Conservation (phyloP, 441 rosid genomes). For the Euphorbia corollata region DNA sequence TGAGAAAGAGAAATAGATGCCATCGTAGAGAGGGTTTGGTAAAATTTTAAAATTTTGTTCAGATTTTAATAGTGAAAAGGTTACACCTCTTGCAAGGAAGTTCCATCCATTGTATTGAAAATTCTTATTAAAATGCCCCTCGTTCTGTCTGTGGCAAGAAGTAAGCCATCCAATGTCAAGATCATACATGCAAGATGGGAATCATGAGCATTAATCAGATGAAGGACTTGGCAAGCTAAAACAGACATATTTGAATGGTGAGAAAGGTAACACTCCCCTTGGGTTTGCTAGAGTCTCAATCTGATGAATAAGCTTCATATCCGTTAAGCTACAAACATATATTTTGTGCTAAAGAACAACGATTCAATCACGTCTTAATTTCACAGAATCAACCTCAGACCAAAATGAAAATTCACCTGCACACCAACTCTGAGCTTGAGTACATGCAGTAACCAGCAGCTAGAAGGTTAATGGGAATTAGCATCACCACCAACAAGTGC, state of each 20-base stretch:
- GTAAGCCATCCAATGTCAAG: constrained; percentile 86
- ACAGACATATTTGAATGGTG: constrained; percentile 70
- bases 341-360: constrained; percentile 83
- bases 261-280: constrained; percentile 84
- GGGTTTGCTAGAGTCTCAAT: constrained; percentile 75
- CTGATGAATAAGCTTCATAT: constrained; percentile 82
- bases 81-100: constrained; percentile 84
- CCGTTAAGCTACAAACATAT: constrained; percentile 65
- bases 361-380: constrained; percentile 65
- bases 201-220: constrained; percentile 69
- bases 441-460: too few species aligned
- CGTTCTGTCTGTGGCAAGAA: constrained; percentile 87
- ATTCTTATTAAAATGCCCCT: constrained; percentile 87
- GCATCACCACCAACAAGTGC: constrained; percentile 73
- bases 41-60: not conserved
- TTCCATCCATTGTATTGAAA: constrained; percentile 94
- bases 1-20: not conserved
- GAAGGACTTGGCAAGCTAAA: constrained; percentile 84
- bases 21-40: not conserved
- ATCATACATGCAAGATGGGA: constrained; percentile 71
- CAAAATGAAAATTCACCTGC: constrained; percentile 76
- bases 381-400: constrained; percentile 75
- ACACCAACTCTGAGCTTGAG: constrained; percentile 69
- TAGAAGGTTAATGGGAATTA: constrained; percentile 72
- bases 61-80: not conserved